Base-by-base conservation (phyloP, 2,329 filamentous ascomycete species). In the Phaeoacremonium minimum region DNA sequence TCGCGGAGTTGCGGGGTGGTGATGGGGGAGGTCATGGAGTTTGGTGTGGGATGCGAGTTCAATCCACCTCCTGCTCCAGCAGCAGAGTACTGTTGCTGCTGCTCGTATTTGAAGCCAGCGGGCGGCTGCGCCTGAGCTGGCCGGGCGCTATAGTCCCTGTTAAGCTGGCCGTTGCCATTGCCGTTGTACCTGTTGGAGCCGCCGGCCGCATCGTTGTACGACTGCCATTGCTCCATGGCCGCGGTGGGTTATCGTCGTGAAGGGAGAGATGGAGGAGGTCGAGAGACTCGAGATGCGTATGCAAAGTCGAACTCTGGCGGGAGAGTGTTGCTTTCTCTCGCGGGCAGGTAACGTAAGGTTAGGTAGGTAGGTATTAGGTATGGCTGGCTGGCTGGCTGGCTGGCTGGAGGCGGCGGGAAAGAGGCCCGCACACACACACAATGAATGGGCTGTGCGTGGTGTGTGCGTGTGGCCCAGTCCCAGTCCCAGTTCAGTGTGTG, bases 151-250 rank as follows among this genome's bases (percentile, higher is more conserved):
- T 46, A 53, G 17, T 48, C 50, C 32, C 50, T 46, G 15, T 44
- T 45, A 30, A 49, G 39, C 35, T 52, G 50, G 50, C 63, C 57
- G 47, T 63, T 44, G 22, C 9, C 22, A 26, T 63, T 58, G 48
- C 71, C 71, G 61, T 77, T 80, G 60, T 80, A 83, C 65, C 82
- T 77, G 64, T 76, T 73, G 55, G 80, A 71, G 57, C 75, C 73
- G 55, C 71, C 73, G 53, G 73, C 62, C 58, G 80, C 67, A 61
- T 85, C 81, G 58, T 75, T 66, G 63, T 86, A 87, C 46, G 73
- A 61, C 66, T 81, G 77, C 81, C 80, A 85, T 69, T 83, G 62
- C 58, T 75, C 71, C 71, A 75, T 75, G 54, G 57, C 53, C 55
- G 52, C 48, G 43, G 45, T 34, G 40, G 35, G 42, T 37, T 41